Evolutionary conservation across 805 yeast species (phyloP).

Genomic region (Cyberlindnera bimundalis): DNA sequence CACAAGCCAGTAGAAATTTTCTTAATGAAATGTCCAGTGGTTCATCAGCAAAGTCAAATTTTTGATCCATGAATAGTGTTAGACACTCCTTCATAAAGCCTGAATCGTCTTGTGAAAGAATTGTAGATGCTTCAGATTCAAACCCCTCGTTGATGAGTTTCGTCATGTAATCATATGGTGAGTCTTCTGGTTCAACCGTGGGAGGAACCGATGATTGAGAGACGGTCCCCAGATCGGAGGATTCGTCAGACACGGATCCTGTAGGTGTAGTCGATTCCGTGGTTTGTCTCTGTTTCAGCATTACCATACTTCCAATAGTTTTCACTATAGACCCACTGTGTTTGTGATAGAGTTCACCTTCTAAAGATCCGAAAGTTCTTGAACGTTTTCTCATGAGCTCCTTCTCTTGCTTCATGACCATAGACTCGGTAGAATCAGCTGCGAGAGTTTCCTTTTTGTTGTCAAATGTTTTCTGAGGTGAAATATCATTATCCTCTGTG

Average conservation of each 20-base stretch:
- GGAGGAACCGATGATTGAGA: constrained; percentile 27
- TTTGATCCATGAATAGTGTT: constrained; percentile 26
- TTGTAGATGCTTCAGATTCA: constrained; percentile 30
- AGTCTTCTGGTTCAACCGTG: constrained; percentile 27
- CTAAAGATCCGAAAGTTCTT: constrained; percentile 26
- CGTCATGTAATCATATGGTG: constrained; percentile 27
- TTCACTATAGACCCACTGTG: constrained; percentile 37
- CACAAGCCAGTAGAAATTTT: constrained; percentile 51
- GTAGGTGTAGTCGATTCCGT: constrained; percentile 2
- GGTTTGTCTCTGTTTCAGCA: constrained; percentile 26
- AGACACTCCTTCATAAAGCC: constrained; percentile 29
- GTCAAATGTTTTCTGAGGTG: constrained; percentile 17
- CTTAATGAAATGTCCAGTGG: constrained; percentile 68
- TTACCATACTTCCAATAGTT: constrained; percentile 35
- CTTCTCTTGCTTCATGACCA: constrained; percentile 4
- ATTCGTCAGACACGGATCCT: constrained; percentile 8
- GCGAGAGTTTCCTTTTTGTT: constrained; percentile 7
- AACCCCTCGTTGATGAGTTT: constrained; percentile 28
- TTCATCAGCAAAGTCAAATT: constrained; percentile 47
- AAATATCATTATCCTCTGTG: neutral
- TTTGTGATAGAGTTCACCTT: constrained; percentile 27
- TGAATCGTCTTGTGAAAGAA: constrained; percentile 30
- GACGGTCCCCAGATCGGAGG: constrained; percentile 14
- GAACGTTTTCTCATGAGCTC: constrained; percentile 24
- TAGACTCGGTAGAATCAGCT: neutral